Evolutionary conservation across 495 filamentous ascomycete species (phyloP).

Genomic region (Schizothecium vesticola): DNA sequence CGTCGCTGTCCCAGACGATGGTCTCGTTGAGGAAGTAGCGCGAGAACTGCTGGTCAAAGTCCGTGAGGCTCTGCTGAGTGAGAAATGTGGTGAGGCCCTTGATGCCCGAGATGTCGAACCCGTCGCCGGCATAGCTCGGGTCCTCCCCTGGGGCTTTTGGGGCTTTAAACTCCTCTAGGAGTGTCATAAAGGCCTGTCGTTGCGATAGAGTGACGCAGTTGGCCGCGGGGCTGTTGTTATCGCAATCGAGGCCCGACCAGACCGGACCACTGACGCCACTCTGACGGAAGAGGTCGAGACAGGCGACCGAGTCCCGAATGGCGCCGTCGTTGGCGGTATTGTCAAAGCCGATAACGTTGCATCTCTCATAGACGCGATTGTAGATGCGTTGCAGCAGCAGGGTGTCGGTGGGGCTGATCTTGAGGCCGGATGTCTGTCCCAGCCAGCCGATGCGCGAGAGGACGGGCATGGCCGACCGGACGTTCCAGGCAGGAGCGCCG

Average conservation of each 20-base stretch:
- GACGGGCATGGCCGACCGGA: constrained; percentile 1
- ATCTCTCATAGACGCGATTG: not conserved
- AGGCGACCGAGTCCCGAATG: not conserved
- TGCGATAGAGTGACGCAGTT: not conserved
- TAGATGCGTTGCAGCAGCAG: not conserved
- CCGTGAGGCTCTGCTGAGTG: not conserved
- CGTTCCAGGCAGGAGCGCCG: constrained; percentile 1
- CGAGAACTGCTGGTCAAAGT: not conserved
- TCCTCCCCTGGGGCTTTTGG: not conserved
- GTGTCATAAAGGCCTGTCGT: not conserved
- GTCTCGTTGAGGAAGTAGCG: not conserved
- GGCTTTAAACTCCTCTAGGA: not conserved
- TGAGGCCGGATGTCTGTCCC: not conserved
- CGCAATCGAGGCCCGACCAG: no score
- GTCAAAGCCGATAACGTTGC: constrained; percentile 4
- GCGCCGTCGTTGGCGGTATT: not conserved
- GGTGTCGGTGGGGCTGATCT: not conserved
- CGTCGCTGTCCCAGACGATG: constrained; percentile 1
- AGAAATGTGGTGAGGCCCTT: not conserved
- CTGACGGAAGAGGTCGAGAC: not conserved
- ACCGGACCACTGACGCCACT: not conserved
- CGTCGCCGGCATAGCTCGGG: constrained; percentile 1
- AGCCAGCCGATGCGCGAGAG: constrained; percentile 5
- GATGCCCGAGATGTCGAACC: not conserved
- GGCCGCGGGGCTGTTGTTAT: not conserved